Conservation (phyloP, 305 asterid genomes). For the Fraxinus nigra region DNA sequence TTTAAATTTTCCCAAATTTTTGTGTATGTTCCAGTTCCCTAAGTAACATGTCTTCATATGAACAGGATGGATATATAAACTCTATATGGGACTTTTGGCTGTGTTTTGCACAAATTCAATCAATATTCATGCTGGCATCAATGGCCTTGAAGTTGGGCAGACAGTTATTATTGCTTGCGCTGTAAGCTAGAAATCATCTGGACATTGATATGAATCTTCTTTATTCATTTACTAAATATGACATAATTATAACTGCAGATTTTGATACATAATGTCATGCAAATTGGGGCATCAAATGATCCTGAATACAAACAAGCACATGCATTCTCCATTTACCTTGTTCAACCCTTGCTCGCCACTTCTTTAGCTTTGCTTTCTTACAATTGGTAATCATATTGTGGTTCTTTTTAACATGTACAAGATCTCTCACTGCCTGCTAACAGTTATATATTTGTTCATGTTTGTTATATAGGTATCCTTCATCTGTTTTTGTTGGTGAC, state of each 20-base stretch:
- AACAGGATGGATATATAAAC: slow-evolving; percentile 83
- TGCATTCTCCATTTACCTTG: slow-evolving; percentile 86
- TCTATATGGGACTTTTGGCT: slow-evolving; percentile 90
- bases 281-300: slow-evolving; percentile 72
- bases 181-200: slow-evolving; percentile 45
- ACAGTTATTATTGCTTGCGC: slow-evolving; percentile 83
- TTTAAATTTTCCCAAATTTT: background rate
- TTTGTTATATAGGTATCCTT: slow-evolving; percentile 66
- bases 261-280: slow-evolving; percentile 79
- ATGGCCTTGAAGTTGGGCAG: slow-evolving; percentile 98
- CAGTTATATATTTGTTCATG: background rate
- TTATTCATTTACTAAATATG: slow-evolving; percentile 17
- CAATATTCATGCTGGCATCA: slow-evolving; percentile 90
- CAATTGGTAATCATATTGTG: slow-evolving; percentile 61
- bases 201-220: background rate
- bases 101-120: slow-evolving; percentile 92
- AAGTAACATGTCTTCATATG: slow-evolving; percentile 12
- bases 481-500: slow-evolving; percentile 96
- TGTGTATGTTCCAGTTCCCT: background rate
- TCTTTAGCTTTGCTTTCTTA: slow-evolving; percentile 83
- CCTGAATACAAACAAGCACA: slow-evolving; percentile 86
- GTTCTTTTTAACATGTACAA: slow-evolving; percentile 10
- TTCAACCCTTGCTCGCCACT: slow-evolving; percentile 91
- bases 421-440: slow-evolving; percentile 14
- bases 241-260: slow-evolving; percentile 48